phyloP scores from a whole-genome alignment of 768 basidiomycete genomes.

The Mycena metata region DNA sequence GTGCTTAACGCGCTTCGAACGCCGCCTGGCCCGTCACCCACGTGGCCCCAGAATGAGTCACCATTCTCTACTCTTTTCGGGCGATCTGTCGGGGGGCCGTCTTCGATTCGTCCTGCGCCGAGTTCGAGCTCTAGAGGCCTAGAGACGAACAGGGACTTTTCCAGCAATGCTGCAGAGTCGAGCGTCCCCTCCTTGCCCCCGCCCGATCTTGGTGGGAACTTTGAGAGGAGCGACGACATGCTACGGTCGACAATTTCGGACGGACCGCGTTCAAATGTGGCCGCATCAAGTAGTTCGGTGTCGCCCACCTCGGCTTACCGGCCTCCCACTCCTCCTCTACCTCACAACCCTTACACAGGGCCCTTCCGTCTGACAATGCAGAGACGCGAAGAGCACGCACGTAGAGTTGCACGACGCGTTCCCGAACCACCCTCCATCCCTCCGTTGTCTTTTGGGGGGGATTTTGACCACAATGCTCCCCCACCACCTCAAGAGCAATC shows the following conservation, averaged over 20 bases:
- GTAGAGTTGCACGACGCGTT: conserved; percentile 34
- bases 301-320: conserved; percentile 16
- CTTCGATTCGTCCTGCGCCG: not conserved
- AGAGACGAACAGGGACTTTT: conserved; percentile 16
- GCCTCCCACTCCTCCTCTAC: conserved; percentile 28
- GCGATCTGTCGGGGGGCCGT: conserved; percentile 11
- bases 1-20: conserved; percentile 13
- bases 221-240: conserved; percentile 36
- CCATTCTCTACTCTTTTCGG: conserved; percentile 34
- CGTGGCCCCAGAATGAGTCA: conserved; percentile 23
- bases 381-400: conserved; percentile 42
- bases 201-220: conserved; percentile 47
- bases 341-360: conserved; percentile 57
- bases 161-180: conserved; percentile 32
- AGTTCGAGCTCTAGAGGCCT: not conserved
- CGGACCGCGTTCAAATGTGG: conserved; percentile 8
- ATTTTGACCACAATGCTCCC: conserved; percentile 21
- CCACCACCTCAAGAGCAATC: conserved; percentile 5
- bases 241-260: conserved; percentile 21
- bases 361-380: conserved; percentile 65
- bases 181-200: conserved; percentile 47
- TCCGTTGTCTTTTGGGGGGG: conserved; percentile 54
- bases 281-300: conserved; percentile 4
- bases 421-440: conserved; percentile 51
- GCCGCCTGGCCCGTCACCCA: conserved; percentile 7